A percentile compares a stretch with the other conserved stretches of the same genome.
Evolutionary conservation across 1,284 basidiomycete species (phyloP).

Genomic region (Heimioporus retisporus): DNA sequence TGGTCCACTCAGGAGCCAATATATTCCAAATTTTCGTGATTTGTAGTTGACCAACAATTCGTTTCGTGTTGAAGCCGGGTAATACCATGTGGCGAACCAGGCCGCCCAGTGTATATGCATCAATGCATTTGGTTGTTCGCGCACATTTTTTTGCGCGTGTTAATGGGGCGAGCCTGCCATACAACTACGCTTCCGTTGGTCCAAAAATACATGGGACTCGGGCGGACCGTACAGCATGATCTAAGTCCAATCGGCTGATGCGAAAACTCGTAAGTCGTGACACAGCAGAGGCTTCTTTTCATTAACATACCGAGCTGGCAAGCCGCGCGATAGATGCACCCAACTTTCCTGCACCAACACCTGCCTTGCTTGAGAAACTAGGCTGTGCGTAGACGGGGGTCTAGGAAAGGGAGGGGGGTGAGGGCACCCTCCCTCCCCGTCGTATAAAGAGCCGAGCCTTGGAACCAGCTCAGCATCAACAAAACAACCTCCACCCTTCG

Average conservation of each 20-base stretch:
- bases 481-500: neutral
- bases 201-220: neutral
- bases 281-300: neutral
- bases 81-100: neutral
- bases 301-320: neutral
- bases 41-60: too few species aligned
- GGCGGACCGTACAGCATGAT: too few species aligned
- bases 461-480: too few species aligned
- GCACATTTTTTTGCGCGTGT: neutral
- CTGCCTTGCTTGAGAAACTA: too few species aligned
- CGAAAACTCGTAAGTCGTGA: neutral
- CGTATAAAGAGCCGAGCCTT: too few species aligned
- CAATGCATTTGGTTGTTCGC: neutral
- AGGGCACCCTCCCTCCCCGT: too few species aligned
- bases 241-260: neutral
- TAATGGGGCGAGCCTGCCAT: neutral
- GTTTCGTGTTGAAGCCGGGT: neutral
- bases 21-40: neutral
- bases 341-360: neutral
- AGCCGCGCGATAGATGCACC: neutral
- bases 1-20: neutral
- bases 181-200: neutral
- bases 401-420: too few species aligned
- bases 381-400: too few species aligned
- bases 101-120: neutral